A percentile compares a stretch with the other conserved stretches of the same genome.
Conservation (phyloP, 2,329 filamentous ascomycete genomes). For the Alternaria burnsii region DNA sequence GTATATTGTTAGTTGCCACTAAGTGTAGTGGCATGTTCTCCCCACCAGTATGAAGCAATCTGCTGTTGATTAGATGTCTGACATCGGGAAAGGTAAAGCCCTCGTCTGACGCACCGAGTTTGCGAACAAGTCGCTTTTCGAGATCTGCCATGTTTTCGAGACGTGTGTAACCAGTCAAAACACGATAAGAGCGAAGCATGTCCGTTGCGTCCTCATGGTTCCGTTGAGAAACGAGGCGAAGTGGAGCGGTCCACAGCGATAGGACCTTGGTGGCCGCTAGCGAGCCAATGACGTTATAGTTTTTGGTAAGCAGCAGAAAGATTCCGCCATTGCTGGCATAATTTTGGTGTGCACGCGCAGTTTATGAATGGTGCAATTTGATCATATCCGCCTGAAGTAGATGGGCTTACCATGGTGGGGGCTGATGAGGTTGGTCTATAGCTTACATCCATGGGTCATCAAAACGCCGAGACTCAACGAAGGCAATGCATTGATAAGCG, state of each 20-base stretch:
- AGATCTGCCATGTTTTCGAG: conserved; percentile 23
- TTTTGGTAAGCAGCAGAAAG: conserved; percentile 29
- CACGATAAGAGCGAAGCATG: not conserved
- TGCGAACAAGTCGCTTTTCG: conserved; percentile 37
- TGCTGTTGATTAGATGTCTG: conserved; percentile 2
- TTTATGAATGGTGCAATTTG: not conserved
- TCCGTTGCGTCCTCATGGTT: not conserved
- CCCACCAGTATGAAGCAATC: conserved; percentile 36
- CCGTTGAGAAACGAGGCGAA: not conserved
- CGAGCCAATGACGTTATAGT: conserved; percentile 24
- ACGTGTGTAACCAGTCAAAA: conserved; percentile 10
- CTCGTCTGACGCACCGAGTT: conserved; percentile 25
- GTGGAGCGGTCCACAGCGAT: conserved; percentile 4
- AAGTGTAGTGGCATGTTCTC: too few relatives aligned
- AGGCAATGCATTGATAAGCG: not conserved
- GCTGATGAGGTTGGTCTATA: not conserved
- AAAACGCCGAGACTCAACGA: not conserved
- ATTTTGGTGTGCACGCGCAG: not conserved
- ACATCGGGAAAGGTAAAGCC: not conserved
- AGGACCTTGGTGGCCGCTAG: conserved; percentile 30
- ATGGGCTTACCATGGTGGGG: not conserved
- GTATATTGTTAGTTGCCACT: not conserved
- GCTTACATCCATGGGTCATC: not conserved
- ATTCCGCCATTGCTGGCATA: not conserved
- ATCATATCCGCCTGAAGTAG: not conserved